Conservation (phyloP, 169 alveolate genomes). For the Cryptosporidium felis region DNA sequence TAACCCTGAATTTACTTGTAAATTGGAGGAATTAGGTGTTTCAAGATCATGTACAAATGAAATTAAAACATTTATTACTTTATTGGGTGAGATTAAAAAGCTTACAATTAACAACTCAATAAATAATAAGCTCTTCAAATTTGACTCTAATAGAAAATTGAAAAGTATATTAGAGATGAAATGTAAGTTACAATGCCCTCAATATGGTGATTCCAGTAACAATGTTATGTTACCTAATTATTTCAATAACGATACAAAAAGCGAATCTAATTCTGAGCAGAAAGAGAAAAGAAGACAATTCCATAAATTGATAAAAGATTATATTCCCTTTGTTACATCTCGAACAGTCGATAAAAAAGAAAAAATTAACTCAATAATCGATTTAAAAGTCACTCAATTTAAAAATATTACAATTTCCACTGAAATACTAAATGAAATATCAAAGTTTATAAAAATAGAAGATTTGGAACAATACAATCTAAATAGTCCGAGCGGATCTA, state of each 20-base stretch:
- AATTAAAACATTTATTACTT: slow-evolving; percentile 1
- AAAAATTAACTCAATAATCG: slow-evolving; percentile 62
- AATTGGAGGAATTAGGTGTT: neutral
- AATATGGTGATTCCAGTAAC: neutral
- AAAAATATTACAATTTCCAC: slow-evolving; percentile 73
- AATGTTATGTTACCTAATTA: neutral
- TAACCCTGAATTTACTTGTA: neutral
- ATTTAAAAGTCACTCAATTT: slow-evolving; percentile 72
- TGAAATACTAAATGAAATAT: slow-evolving; percentile 52
- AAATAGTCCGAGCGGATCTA: neutral
- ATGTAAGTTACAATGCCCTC: neutral
- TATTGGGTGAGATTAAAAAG: slow-evolving; percentile 40
- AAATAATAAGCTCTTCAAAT: neutral
- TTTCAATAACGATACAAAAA: neutral
- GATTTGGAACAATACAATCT: neutral
- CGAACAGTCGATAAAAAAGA: neutral
- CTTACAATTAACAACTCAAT: slow-evolving; percentile 2
- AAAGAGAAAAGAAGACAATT: slow-evolving; percentile 75
- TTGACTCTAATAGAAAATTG: slow-evolving; percentile 30
- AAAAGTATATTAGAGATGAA: slow-evolving; percentile 4
- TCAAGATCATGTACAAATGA: neutral
- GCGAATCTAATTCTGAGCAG: neutral
- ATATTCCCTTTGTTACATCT: slow-evolving; percentile 77
- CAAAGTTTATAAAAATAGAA: neutral
- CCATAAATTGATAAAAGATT: slow-evolving; percentile 76